Evolutionary conservation across 75 land plant genomes (phyloP), one percentile per base, ranked within the genome.

Genomic region (Cupressus sempervirens): DNA sequence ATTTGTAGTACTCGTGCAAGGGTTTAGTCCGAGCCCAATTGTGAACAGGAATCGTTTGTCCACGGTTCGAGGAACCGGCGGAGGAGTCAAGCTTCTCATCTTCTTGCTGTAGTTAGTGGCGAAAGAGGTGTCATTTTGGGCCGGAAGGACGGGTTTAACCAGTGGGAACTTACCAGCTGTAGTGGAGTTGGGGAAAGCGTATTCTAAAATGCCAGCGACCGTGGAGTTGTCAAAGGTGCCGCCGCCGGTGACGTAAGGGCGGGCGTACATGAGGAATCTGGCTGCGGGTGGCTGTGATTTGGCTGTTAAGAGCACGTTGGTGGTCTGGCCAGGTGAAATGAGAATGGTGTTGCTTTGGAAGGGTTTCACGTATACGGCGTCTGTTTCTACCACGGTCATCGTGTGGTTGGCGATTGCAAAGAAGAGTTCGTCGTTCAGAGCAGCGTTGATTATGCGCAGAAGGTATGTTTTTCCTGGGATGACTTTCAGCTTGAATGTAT

Each of bases 301-400:
- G 36, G 94, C 84, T 26, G 83, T 87, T 15, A 93, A 81, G 53
- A 93, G 87, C 12, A 92, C 91, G 70, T 93, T 93, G 32, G 91
- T 89, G 82, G 95, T 93, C 84, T 94, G 95, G 40, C 95, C 95
- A 2, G 95, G 95, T 34, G 95, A 50, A 20, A 94, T 87, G 23
- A 93, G 88, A 50, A 94, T 43, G 3, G 85, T 83, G 41, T 76
- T 26, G 7, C 88, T 89, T 45, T 82, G 68, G 72, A 93, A 94
- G 10, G 95, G 94, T 72, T 91, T 93, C 4, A 90, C 89, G n/a
- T 91, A 91, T 26, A 88, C 52, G 0, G 90, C 92, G 52, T 91
- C 92, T 1, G 50, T 84, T 7, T 91, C 92, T 46, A 91, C 92
- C 15, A 91, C 85, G 38, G 88, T 84, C 53, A 89, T 13, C 4